phyloP scores from a whole-genome alignment of 495 filamentous ascomycete genomes.

The Tricharina praecox region DNA sequence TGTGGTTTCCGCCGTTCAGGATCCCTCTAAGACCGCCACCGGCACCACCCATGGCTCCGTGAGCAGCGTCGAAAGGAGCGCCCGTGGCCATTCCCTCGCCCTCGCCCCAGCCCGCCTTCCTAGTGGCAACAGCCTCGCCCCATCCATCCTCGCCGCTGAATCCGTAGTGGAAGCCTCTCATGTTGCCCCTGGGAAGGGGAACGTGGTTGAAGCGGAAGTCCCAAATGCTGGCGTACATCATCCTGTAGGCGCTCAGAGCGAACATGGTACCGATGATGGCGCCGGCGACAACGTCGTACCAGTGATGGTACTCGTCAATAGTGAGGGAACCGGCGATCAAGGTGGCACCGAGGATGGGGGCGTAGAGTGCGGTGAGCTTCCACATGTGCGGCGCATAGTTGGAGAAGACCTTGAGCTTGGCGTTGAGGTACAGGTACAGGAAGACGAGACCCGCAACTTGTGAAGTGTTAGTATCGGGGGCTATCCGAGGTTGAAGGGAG shows the following conservation, averaged over 20 bases:
- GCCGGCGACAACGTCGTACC: slow-evolving; percentile 35
- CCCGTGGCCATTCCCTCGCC: slow-evolving; percentile 10
- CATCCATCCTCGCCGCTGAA: slow-evolving; percentile 20
- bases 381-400: slow-evolving; percentile 46
- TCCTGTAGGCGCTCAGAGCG: slow-evolving; percentile 29
- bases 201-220: slow-evolving; percentile 33
- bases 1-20: not conserved
- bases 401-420: slow-evolving; percentile 39
- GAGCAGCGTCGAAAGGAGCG: slow-evolving; percentile 15
- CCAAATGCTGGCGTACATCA: slow-evolving; percentile 31
- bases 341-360: slow-evolving; percentile 40
- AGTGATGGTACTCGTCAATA: slow-evolving; percentile 40
- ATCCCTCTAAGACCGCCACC: not conserved
- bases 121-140: slow-evolving; percentile 29
- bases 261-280: slow-evolving; percentile 31
- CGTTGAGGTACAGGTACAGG: slow-evolving; percentile 39
- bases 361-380: slow-evolving; percentile 42
- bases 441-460: slow-evolving; percentile 34
- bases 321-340: slow-evolving; percentile 43
- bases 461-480: not conserved
- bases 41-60: not conserved
- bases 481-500: slow-evolving; percentile 1
- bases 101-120: slow-evolving; percentile 34
- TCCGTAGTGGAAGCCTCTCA: slow-evolving; percentile 12
- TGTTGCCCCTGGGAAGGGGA: slow-evolving; percentile 23